Conservation (phyloP, 106 monocot species). For the Dioscorea zingiberensis region DNA sequence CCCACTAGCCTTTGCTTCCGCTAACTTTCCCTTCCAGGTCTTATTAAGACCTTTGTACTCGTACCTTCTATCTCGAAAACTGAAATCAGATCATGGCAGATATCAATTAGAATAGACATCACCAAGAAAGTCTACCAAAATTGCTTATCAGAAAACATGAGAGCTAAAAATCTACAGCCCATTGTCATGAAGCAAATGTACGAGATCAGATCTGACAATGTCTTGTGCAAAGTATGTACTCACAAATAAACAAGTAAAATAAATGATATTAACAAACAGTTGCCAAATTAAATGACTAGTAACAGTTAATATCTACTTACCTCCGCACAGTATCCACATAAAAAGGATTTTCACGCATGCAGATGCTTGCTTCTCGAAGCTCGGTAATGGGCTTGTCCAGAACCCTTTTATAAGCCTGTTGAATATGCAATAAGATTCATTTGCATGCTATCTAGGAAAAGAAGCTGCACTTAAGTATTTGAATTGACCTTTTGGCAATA, state of each 20-base stretch:
- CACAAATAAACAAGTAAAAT: too few relatives aligned
- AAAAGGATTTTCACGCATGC: slow-evolving; percentile 99
- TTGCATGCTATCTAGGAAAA: not conserved
- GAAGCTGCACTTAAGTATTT: not conserved
- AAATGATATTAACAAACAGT: too few relatives aligned
- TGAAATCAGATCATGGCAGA: slow-evolving; percentile 21
- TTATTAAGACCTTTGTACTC: slow-evolving; percentile 99
- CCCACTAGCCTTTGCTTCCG: slow-evolving; percentile 80
- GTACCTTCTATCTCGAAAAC: slow-evolving; percentile 95
- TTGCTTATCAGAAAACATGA: not conserved
- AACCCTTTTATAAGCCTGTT: slow-evolving; percentile 93
- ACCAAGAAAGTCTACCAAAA: not conserved
- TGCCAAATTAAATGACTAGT: too few relatives aligned
- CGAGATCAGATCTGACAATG: too few relatives aligned
- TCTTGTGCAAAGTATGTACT: too few relatives aligned
- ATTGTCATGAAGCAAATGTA: too few relatives aligned
- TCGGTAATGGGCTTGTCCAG: slow-evolving; percentile 90
- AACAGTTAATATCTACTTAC: slow-evolving; percentile 25
- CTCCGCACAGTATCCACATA: slow-evolving; percentile 97
- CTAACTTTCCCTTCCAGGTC: slow-evolving; percentile 85
- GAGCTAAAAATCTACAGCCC: not conserved
- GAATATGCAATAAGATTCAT: slow-evolving; percentile 3
- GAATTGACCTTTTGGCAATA: slow-evolving; percentile 84
- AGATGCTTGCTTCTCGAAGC: slow-evolving; percentile 91
- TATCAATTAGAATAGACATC: not conserved